Evolutionary conservation across 2,329 filamentous ascomycete genomes (phyloP).

Genomic region (Mariannaea elegans): DNA sequence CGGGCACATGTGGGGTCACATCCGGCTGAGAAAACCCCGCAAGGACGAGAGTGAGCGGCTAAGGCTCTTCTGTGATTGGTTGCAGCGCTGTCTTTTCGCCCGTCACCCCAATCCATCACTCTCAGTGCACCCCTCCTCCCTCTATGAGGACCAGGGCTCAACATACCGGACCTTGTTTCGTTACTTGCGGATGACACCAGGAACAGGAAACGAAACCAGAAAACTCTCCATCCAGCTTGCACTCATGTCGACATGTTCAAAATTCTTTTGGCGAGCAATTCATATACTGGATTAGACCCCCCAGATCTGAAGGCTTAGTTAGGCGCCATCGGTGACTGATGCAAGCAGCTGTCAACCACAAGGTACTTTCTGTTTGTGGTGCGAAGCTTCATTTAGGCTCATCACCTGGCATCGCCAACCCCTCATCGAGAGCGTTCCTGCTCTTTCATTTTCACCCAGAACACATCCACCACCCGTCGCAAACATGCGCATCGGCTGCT

Average conservation of each 20-base stretch:
- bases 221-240: not conserved
- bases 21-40: not conserved
- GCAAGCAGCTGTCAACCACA: too few relatives aligned
- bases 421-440: too few relatives aligned
- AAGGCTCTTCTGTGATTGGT: not conserved
- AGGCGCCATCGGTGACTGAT: not conserved
- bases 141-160: too few relatives aligned
- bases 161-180: too few relatives aligned
- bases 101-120: too few relatives aligned
- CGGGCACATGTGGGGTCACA: not conserved
- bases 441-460: not conserved
- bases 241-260: not conserved
- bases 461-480: not conserved
- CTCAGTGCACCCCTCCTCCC: too few relatives aligned
- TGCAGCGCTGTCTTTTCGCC: not conserved
- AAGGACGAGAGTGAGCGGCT: not conserved
- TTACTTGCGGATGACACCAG: not conserved
- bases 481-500: constrained; percentile 72
- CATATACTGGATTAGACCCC: not conserved
- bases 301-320: not conserved
- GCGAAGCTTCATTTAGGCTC: not conserved
- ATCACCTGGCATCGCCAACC: too few relatives aligned
- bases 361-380: not conserved
- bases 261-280: not conserved
- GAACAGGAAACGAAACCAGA: not conserved